Base-by-base conservation (phyloP, 2,329 filamentous ascomycete species). In the Curvularia eragrostidis region DNA sequence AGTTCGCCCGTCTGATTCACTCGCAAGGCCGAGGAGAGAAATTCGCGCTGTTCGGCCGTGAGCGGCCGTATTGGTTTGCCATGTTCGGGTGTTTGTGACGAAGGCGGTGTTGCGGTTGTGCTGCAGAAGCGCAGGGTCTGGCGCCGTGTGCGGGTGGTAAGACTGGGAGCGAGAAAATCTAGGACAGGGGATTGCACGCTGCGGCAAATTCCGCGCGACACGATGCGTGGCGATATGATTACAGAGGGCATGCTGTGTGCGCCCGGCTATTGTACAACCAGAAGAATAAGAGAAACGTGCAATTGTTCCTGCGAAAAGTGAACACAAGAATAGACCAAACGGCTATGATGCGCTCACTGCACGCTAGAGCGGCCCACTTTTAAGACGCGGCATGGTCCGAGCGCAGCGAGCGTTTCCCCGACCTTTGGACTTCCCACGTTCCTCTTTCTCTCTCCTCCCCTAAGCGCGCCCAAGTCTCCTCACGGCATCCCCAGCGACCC, bases 1-100 rank as follows among this genome's bases (percentile, higher is more conserved):
- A 99, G 87, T 79, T 99, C 95, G 73, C 95, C 95, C 23, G 95
- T 93, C 80, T 99, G 95, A 78, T 99, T 98, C 56, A 99, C 95
- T 61, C 95, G 92, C 28, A 98, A 87, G 10, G 77, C 77, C 34
- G 73, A 72, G 56, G 77, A 75, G 55, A 79, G 76, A 63, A 77
- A 79, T 53, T 63, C 58, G 24, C 65, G 64, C 56, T 79, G 77
- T 18, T 70, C 61, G 3, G 52, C 48, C 44, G 65, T 72, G 50
- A 79, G 68, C 7, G 72, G 58, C 47, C 62, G 68, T 55, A 68
- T 58, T 32, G 67, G 65, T 10, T 62, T 58, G 44, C 58, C 56
- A 61, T 61, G 5, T 13, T 56, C 32, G 10, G 59, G 56, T 18
- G 53, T 30, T n/a, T 62, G 46, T 30, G 44, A 42, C 38, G 63